Base-by-base conservation (phyloP, 192 early-diverging fungal species). In the Cetraspora pellucida region DNA sequence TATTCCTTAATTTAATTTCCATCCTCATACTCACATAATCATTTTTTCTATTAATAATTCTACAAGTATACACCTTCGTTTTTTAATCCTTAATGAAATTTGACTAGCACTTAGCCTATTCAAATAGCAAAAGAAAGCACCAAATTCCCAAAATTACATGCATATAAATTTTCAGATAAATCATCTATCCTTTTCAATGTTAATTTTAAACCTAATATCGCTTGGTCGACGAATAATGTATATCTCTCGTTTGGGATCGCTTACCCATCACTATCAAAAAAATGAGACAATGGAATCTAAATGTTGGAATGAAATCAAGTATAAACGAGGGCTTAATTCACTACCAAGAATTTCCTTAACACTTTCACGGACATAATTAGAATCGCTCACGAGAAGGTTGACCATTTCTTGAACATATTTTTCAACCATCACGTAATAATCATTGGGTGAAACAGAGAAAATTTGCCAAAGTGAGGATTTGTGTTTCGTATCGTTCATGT, bases 301-400 rank as follows among this genome's bases (percentile, higher is more conserved):
- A 74, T 87, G 83, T 44, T 81, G 81, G 57, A 91, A 89, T 7
- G 92, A 77, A 1, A 91, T 75, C 17, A 81, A 87, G 54, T 92
- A 94, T 8, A 95, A 68, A 4, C 85, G 81, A 13, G 87, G 87
- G 2, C 85, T 83, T 19, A 96, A 81, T 57, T 95, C 94, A 21
- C 77, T 84, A 27, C 93, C 95, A 21, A 96, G 79, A 17, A 91
- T 87, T 37, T 95, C 92, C 73, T 92, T 92, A 21, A 88, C 91
- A 30, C 82, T 86, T 80, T 95, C 94, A n/a, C 95, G 85, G 17
- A 95, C 86, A 72, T 89, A 81, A 13, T 91, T 83, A 44, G 91
- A 89, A 59, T 95, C 93, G 21, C 84, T 88, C 3, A 90, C 83
- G 27, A 94, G 73, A 25, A 95, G 82, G 30, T 87, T 84, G 3